Base-by-base conservation (phyloP, 2,329 filamentous ascomycete species). In the Fusarium globosum region DNA sequence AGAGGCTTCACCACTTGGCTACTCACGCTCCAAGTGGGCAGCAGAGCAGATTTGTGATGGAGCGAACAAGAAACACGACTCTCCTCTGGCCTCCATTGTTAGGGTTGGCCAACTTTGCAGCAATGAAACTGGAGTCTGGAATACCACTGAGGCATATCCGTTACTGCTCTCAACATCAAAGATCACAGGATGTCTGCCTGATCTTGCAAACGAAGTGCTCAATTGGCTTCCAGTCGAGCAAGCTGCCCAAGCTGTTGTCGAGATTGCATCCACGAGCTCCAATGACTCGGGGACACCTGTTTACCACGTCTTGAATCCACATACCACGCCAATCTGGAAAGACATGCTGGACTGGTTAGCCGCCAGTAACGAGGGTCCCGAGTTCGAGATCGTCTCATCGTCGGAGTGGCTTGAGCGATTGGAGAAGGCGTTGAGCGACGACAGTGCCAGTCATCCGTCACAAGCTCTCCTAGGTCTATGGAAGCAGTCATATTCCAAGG, bases 31-130 rank as follows among this genome's bases (percentile, higher is more conserved):
- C 4, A 85, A 85, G 72, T 81, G 78, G 68, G 82, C 85, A 7
- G 78, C 82, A 0, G 84, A 85, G 69, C 74, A 77, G 39, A 69
- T 86, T n/a, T 83, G 81, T 61, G 65, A 68, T 20, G 74, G 77
- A 6, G 85, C 83, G 18, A 80, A 80, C 7, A 33, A 11, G 4
- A 10, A 6, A 16, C 9, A 12, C 0, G 28, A 16, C 1, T n/a
- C 30, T 11, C 7, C 57, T 11, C 3, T 41, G 1, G 23, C 70
- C 7, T 79, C 81, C 8, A 80, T 86, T 12, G 71, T 87, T 9
- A 81, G 88, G 2, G 81, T 88, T 1, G 87, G 88, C 0, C 87
- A 89, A 72, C 83, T 89, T 20, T 83, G 86, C 20, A 86, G 83
- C 3, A 86, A 88, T 70, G 58, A 78, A 4, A 69, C 80, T n/a